Conservation (phyloP, 345 rosid genomes). For the Schrenkiella parvula region DNA sequence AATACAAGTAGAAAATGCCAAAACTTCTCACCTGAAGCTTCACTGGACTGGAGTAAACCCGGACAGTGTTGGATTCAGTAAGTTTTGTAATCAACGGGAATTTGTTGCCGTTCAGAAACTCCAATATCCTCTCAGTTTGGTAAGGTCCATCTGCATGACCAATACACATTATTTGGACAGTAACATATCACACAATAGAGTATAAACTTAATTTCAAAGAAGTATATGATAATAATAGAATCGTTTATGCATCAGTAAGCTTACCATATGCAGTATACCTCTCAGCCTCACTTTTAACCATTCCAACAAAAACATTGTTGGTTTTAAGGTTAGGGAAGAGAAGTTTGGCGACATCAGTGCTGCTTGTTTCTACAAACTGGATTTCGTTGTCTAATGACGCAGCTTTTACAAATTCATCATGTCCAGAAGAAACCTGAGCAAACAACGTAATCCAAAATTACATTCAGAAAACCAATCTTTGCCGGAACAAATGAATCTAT, state of each 20-base stretch:
- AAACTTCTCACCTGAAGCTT: constrained; percentile 66
- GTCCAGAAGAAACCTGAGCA: constrained; percentile 38
- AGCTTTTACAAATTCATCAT: constrained; percentile 71
- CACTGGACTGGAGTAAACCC: constrained; percentile 69
- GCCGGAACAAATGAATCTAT: background rate
- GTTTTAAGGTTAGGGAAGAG: constrained; percentile 54
- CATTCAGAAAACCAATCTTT: background rate
- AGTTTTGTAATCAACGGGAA: constrained; percentile 75
- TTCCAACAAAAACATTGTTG: constrained; percentile 50
- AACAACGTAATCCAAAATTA: background rate
- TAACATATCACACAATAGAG: background rate
- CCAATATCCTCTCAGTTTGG: constrained; percentile 49
- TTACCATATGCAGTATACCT: constrained; percentile 67
- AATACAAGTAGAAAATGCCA: background rate
- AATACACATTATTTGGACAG: background rate
- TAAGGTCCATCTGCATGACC: constrained; percentile 60
- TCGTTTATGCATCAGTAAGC: constrained; percentile 7
- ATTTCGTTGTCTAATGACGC: constrained; percentile 62
- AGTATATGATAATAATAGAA: background rate
- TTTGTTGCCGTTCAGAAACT: constrained; percentile 69
- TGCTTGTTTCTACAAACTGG: constrained; percentile 71
- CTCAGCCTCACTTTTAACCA: constrained; percentile 82
- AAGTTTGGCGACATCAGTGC: constrained; percentile 43
- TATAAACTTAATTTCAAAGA: background rate
- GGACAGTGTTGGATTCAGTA: constrained; percentile 62